Evolutionary conservation across 177 flowering plant species (phyloP).

Genomic region (Vitis hybrid): DNA sequence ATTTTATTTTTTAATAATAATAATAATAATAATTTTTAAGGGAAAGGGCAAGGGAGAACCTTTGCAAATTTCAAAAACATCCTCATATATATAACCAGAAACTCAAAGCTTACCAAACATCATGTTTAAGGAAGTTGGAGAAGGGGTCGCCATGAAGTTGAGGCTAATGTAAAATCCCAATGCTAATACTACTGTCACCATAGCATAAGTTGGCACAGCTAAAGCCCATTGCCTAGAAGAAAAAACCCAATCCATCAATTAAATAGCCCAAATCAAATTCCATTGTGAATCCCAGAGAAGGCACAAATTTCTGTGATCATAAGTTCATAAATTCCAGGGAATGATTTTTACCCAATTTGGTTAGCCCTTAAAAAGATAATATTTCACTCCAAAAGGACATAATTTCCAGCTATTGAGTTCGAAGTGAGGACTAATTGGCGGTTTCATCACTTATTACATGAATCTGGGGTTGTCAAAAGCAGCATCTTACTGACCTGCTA

Average conservation of each 20-base stretch:
- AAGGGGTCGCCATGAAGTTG: slow-evolving; percentile 81
- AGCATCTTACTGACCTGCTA: slow-evolving; percentile 52
- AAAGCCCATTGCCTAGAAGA: slow-evolving; percentile 82
- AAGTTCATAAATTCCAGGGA: neutral
- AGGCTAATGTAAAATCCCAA: slow-evolving; percentile 72
- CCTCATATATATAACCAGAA: neutral
- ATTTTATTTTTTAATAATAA: no score
- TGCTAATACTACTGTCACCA: slow-evolving; percentile 62
- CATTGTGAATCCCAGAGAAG: neutral
- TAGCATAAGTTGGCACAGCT: slow-evolving; percentile 70
- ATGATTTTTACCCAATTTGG: no score
- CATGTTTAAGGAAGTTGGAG: slow-evolving; percentile 65
- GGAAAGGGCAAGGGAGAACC: neutral
- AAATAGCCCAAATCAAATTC: neutral
- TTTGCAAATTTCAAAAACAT: neutral
- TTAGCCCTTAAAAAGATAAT: no score
- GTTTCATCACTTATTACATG: no score
- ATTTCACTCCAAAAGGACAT: no score
- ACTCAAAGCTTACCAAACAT: slow-evolving; percentile 55
- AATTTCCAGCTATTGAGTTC: no score
- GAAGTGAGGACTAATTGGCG: no score
- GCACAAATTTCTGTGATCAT: neutral
- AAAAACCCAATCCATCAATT: neutral
- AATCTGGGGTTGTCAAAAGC: neutral
- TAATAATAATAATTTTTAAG: neutral